Evolutionary conservation across 768 basidiomycete genomes (phyloP).

Genomic region (Russula sp.): DNA sequence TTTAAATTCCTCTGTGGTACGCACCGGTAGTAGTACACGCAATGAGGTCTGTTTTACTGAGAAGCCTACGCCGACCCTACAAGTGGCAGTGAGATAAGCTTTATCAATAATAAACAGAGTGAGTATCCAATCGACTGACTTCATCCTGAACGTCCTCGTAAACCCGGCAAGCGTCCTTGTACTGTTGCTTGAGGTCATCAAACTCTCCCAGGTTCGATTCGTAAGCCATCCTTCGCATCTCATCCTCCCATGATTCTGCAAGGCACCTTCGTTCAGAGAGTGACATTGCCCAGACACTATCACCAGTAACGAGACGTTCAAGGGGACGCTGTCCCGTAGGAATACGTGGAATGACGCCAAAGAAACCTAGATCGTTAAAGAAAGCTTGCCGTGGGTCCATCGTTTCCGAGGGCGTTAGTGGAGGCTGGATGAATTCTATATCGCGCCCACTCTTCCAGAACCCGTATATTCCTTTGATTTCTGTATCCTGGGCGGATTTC

Average conservation of each 20-base stretch:
- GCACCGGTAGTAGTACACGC: constrained; percentile 76
- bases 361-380: constrained; percentile 41
- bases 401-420: not conserved
- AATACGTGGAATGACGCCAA: constrained; percentile 38
- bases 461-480: constrained; percentile 22
- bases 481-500: constrained; percentile 7
- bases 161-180: constrained; percentile 41
- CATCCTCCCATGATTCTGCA: constrained; percentile 47
- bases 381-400: constrained; percentile 31
- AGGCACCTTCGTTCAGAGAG: constrained; percentile 46
- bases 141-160: constrained; percentile 50
- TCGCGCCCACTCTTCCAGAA: constrained; percentile 26
- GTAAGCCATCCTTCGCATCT: constrained; percentile 39
- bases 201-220: constrained; percentile 43
- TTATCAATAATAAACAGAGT: not conserved
- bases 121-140: constrained; percentile 39
- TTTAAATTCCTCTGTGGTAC: constrained; percentile 7
- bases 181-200: constrained; percentile 39
- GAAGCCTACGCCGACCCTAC: constrained; percentile 55
- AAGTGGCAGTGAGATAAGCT: constrained; percentile 1
- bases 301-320: constrained; percentile 37
- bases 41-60: constrained; percentile 56
- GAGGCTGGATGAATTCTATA: constrained; percentile 25
- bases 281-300: constrained; percentile 56
- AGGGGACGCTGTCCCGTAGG: constrained; percentile 42